Percentiles rank a stretch among this genome's conserved stretches.
Conservation (phyloP, 176 grass and related monocot species). For the Rhynchospora breviuscula region DNA sequence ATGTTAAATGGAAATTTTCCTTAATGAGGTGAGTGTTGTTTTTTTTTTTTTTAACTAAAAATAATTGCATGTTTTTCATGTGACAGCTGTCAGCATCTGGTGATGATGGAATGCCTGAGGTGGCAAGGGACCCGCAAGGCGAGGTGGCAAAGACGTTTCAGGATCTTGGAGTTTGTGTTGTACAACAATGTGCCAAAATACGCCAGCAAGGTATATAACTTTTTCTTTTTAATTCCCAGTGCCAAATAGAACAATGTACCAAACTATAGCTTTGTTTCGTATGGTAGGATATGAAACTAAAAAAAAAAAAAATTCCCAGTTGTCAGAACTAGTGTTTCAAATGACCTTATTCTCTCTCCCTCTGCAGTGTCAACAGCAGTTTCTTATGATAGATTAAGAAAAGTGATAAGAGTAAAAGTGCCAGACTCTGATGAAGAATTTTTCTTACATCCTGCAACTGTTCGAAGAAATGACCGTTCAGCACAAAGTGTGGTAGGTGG, state of each 20-base stretch:
- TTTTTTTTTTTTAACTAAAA: not conserved
- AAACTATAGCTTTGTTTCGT: too few relatives aligned
- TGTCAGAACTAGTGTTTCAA: not conserved
- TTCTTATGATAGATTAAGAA: slow-evolving; percentile 81
- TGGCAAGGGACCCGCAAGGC: slow-evolving; percentile 82
- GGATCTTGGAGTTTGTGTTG: slow-evolving; percentile 94
- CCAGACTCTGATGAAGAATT: slow-evolving; percentile 97
- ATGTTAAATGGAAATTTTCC: not conserved
- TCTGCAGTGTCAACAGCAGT: slow-evolving; percentile 90
- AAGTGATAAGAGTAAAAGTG: slow-evolving; percentile 90
- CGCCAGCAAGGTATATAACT: slow-evolving; percentile 69
- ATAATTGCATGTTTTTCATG: not conserved
- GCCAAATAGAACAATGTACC: too few relatives aligned
- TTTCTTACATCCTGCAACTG: slow-evolving; percentile 88
- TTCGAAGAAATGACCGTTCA: slow-evolving; percentile 80
- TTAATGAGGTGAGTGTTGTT: not conserved
- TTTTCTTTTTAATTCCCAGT: not conserved
- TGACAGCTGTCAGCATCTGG: slow-evolving; percentile 88
- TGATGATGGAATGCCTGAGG: slow-evolving; percentile 86
- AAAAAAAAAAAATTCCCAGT: not conserved
- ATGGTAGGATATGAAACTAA: too few relatives aligned
- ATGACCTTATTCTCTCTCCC: not conserved
- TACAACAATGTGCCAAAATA: slow-evolving; percentile 99
- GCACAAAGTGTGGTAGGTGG: slow-evolving; percentile 93
- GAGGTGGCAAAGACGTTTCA: slow-evolving; percentile 89